Percentiles rank a stretch among this genome's conserved stretches.
Evolutionary conservation across 257 asterid species (phyloP).

Genomic region (Ligustrum vulgare): DNA sequence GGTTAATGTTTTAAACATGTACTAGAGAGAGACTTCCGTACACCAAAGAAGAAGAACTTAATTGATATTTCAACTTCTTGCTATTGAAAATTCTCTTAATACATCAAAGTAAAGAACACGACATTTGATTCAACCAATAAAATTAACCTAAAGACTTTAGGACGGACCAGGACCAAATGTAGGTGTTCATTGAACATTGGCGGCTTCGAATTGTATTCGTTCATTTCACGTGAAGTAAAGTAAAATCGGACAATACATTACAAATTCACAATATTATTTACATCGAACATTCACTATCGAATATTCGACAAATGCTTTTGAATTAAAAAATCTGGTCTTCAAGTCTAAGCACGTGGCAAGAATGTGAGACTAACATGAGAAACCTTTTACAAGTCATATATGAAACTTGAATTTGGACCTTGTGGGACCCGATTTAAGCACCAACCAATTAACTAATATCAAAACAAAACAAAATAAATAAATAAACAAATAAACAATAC

Average conservation of each 20-base stretch:
- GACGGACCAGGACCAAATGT: conserved; percentile 19
- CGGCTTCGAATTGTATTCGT: neutral
- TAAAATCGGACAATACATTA: too few relatives aligned
- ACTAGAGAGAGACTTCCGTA: too few relatives aligned
- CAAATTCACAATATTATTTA: too few relatives aligned
- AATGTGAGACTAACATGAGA: neutral
- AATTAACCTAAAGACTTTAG: conserved; percentile 6
- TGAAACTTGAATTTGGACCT: neutral
- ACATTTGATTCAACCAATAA: neutral
- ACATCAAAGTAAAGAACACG: neutral
- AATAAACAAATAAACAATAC: too few relatives aligned
- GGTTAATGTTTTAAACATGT: neutral
- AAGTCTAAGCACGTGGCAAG: conserved; percentile 21
- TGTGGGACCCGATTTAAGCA: neutral
- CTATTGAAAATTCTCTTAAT: neutral
- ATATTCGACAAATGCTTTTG: too few relatives aligned
- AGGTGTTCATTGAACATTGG: conserved; percentile 26
- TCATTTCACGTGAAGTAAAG: too few relatives aligned
- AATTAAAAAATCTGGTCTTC: neutral
- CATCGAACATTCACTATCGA: neutral
- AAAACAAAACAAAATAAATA: neutral
- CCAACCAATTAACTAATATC: neutral
- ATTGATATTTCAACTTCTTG: neutral
- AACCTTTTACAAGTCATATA: neutral
- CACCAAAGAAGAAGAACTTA: neutral